Base-by-base conservation (phyloP, 2,329 filamentous ascomycete genomes). In the Stemphylium vesicarium region DNA sequence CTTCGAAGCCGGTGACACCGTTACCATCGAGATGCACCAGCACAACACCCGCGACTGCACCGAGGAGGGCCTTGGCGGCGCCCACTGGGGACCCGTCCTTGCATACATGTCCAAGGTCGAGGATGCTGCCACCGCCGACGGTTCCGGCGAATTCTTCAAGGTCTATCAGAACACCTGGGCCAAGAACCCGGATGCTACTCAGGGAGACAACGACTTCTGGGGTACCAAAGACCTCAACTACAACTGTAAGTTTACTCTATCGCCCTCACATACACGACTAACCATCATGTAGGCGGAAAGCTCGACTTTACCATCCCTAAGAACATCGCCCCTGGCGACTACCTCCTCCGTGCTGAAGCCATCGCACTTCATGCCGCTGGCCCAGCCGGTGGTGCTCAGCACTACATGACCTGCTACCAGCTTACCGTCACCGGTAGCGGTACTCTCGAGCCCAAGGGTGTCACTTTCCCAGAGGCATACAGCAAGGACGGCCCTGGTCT, bases 61-160 rank as follows among this genome's bases (percentile, higher is more conserved):
- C 3, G 52, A 63, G 50, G 61, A 70, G 54, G 67, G 56, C 20
- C 59, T 70, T 33, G 67, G 67, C 31, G 67, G 67, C 36, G 65
- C 79, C 41, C 83, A 85, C 75, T 74, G 78, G 71, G 83, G 83
- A 8, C 82, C 82, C 33, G 71, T 84, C 64, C 77, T 82, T 59
- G 82, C 80, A 52, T 85, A 82, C 69, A 80, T 85, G 63, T 57
- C 60, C 46, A 66, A 68, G 53, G 66, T 70, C 11, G 65, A 70
- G 15, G 80, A 82, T 4, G 73, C 75, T 13, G 72, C 75, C 24
- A 60, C 66, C 15, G 71, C 73, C 45, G 78, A 80, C 48, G 81
- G 81, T 33, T 76, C 78, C 10, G 80, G 81, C 24, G 75, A 77
- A 56, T 82, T 83, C 71, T 85, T 82, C 62, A 81, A 78, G 70